phyloP scores from a whole-genome alignment of 139 green algal genomes.

The Coccomyxa sp. region DNA sequence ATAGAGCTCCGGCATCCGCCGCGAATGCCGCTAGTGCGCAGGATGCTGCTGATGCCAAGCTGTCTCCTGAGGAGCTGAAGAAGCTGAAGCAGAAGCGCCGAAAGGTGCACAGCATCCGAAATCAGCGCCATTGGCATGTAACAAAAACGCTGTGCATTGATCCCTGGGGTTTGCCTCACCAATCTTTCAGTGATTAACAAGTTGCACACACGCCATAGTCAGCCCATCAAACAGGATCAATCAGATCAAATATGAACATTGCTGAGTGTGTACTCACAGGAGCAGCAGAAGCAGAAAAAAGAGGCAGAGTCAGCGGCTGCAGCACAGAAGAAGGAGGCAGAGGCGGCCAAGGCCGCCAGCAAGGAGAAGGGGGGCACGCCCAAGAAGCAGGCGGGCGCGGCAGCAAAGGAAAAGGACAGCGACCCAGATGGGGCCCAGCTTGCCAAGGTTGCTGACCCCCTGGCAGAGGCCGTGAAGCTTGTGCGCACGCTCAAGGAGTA shows the following conservation, averaged over 20 bases:
- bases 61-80: conserved; percentile 74
- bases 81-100: conserved; percentile 51
- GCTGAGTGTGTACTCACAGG: neutral
- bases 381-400: conserved; percentile 15
- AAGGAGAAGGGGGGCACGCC: conserved; percentile 2
- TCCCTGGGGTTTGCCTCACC: no score
- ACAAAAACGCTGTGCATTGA: no score
- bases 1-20: conserved; percentile 39
- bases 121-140: no score
- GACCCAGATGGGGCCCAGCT: conserved; percentile 86
- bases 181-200: no score
- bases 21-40: conserved; percentile 38
- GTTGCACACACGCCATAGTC: neutral
- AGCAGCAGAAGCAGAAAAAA: conserved; percentile 15
- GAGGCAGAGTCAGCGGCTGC: conserved; percentile 20
- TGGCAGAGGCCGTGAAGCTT: conserved; percentile 85
- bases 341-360: neutral
- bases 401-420: conserved; percentile 55
- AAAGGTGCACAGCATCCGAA: conserved; percentile 12
- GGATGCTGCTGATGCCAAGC: conserved; percentile 42
- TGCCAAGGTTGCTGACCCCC: conserved; percentile 60
- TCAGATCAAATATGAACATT: neutral
- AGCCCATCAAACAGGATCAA: neutral
- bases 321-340: conserved; percentile 30
- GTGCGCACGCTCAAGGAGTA: conserved; percentile 66